phyloP scores from a whole-genome alignment of 2,329 filamentous ascomycete genomes.

The Thermothelomyces thermophilus region DNA sequence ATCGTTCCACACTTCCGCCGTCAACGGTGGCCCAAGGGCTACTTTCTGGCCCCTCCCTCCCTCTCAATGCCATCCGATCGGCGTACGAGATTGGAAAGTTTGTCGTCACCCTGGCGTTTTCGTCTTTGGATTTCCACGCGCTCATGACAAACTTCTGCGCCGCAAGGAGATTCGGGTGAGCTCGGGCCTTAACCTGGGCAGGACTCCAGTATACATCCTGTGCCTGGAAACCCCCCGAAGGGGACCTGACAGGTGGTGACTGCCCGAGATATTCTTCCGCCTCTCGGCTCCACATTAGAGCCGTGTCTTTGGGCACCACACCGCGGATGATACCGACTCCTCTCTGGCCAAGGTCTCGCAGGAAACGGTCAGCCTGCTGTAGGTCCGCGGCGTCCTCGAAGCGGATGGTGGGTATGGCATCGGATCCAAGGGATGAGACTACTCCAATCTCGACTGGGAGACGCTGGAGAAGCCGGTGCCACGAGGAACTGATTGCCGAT shows the following conservation, averaged over 20 bases:
- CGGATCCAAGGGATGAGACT: constrained; percentile 31
- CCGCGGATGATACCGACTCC: constrained; percentile 24
- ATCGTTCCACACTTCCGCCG: constrained; percentile 59
- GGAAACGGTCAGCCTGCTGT: constrained; percentile 25
- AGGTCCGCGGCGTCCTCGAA: constrained; percentile 34
- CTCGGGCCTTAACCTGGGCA: constrained; percentile 35
- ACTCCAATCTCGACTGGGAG: constrained; percentile 34
- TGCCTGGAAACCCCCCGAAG: constrained; percentile 28
- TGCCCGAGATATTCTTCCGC: constrained; percentile 43
- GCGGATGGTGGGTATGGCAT: constrained; percentile 37
- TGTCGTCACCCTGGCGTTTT: constrained; percentile 37
- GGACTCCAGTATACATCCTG: constrained; percentile 37
- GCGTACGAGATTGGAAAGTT: constrained; percentile 51
- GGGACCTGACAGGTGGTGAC: constrained; percentile 36
- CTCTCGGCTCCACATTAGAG: constrained; percentile 43
- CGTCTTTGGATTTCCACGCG: constrained; percentile 47
- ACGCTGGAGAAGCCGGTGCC: constrained; percentile 34
- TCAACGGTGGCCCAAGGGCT: constrained; percentile 55
- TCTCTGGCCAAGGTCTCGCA: constrained; percentile 16
- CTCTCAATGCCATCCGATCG: constrained; percentile 52
- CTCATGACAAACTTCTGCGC: constrained; percentile 43
- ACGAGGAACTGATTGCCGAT: constrained; percentile 34
- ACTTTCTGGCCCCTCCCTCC: constrained; percentile 33
- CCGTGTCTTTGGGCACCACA: constrained; percentile 21
- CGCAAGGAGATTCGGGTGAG: constrained; percentile 34